A percentile compares a stretch with the other conserved stretches of the same genome.
Conservation (phyloP, 202 grass and related monocot species). For the Eragrostis tef region DNA sequence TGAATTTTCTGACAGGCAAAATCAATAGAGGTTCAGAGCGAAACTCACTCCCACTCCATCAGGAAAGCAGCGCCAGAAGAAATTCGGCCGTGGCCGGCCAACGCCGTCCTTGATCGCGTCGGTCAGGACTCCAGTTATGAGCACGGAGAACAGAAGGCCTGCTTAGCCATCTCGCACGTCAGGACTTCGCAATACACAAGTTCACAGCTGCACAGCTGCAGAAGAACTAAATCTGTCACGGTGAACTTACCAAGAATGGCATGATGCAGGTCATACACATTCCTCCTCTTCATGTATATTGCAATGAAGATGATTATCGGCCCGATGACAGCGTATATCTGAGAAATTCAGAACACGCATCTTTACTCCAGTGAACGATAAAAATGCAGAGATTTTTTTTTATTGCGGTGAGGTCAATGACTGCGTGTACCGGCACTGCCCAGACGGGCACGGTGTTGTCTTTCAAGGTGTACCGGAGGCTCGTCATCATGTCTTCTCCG, state of each 20-base stretch:
- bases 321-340: slow-evolving; percentile 62
- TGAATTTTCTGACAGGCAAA: not conserved
- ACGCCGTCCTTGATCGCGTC: slow-evolving; percentile 92
- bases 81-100: slow-evolving; percentile 78
- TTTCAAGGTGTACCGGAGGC: slow-evolving; percentile 74
- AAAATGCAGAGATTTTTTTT: not conserved
- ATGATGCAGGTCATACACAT: slow-evolving; percentile 86
- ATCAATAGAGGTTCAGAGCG: not conserved
- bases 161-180: not conserved
- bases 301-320: slow-evolving; percentile 62
- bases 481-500: slow-evolving; percentile 65
- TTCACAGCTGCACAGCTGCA: not conserved
- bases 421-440: slow-evolving; percentile 69
- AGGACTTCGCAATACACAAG: not conserved
- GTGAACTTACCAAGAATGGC: slow-evolving; percentile 66
- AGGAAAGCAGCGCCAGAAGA: slow-evolving; percentile 96
- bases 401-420: not conserved
- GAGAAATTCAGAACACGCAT: not conserved
- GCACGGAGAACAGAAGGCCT: slow-evolving; percentile 81
- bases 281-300: slow-evolving; percentile 72
- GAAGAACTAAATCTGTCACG: not conserved
- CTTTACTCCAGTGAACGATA: not conserved
- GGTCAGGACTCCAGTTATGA: slow-evolving; percentile 78
- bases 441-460: slow-evolving; percentile 87
- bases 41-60: slow-evolving; percentile 56